Conservation (phyloP, 148 eudicot species). For the Camellia sinensis region DNA sequence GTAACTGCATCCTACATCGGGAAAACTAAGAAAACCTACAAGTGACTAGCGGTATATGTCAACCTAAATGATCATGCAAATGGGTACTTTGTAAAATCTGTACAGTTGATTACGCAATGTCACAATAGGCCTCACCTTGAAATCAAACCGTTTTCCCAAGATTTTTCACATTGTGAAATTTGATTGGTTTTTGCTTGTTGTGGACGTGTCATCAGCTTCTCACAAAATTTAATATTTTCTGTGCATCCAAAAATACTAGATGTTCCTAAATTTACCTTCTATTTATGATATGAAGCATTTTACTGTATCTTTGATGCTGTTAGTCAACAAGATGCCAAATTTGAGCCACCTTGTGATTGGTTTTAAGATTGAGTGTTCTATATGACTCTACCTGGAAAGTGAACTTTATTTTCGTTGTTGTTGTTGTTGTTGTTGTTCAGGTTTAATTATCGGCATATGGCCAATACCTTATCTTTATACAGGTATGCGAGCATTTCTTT, state of each 20-base stretch:
- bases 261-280: not conserved
- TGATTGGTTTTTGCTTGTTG: not conserved
- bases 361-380: not conserved
- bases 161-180: not conserved
- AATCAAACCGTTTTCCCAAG: not conserved
- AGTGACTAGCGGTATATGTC: not conserved
- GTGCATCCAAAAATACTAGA: not conserved
- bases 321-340: not conserved
- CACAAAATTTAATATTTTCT: not conserved
- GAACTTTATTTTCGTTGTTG: constrained; percentile 13
- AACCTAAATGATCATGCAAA: not conserved
- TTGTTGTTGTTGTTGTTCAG: constrained; percentile 49
- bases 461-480: constrained; percentile 87
- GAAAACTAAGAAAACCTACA: not conserved
- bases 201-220: not conserved
- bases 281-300: not conserved
- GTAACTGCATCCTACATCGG: too few species aligned
- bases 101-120: not conserved
- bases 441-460: constrained; percentile 99
- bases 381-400: not conserved
- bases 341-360: constrained; percentile 8
- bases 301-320: not conserved
- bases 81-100: not conserved
- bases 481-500: constrained; percentile 41
- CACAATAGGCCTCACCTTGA: not conserved